Base-by-base conservation (phyloP, 2,329 filamentous ascomycete species). In the Exophiala calicioides region DNA sequence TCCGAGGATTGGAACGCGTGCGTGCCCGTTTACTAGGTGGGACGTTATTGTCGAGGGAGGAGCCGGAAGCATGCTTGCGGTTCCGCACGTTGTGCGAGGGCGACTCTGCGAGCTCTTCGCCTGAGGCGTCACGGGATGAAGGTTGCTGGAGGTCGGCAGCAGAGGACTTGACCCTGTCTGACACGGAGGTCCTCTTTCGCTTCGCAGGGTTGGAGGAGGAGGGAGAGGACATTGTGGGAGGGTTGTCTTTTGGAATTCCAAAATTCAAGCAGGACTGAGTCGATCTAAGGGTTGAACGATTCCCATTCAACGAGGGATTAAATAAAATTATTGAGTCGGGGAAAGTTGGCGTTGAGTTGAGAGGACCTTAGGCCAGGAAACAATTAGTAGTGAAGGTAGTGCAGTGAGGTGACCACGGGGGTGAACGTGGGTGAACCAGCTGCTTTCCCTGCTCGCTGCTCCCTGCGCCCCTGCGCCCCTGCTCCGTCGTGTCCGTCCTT, bases 61-160 rank as follows among this genome's bases (percentile, higher is more conserved):
- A 65, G 47, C 75, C 72, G 31, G 74, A 69, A 7, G 47, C 34
- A 34, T 56, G 53, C 66, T 83, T 83, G 64, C 79, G 79, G 65
- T 81, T 79, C 58, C 79, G 80, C 45, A 59, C 53, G 51, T 73
- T 67, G 29, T 75, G 71, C 26, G 75, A 78, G 41, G 86, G 80
- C 12, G 84, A 84, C 57, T 88, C 87, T 13, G 57, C 55, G 27
- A 59, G 49, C 65, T 91, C 88, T 70, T 95, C 88, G 56, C 78
- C 86, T 12, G 88, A 91, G 51, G 86, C 87, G 71, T 94, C 88
- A 64, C 86, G 81, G 26, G 88, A 90, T 13, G 86, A 89, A 26
- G 86, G 78, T 65, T 84, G 81, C 57, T 84, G 77, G 38, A 82
- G 74, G 62, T 85, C 80, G 44, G 81, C 77, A 47, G 78, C 71